Evolutionary conservation across 257 asterid species (phyloP).

Genomic region (Ilex asprella): DNA sequence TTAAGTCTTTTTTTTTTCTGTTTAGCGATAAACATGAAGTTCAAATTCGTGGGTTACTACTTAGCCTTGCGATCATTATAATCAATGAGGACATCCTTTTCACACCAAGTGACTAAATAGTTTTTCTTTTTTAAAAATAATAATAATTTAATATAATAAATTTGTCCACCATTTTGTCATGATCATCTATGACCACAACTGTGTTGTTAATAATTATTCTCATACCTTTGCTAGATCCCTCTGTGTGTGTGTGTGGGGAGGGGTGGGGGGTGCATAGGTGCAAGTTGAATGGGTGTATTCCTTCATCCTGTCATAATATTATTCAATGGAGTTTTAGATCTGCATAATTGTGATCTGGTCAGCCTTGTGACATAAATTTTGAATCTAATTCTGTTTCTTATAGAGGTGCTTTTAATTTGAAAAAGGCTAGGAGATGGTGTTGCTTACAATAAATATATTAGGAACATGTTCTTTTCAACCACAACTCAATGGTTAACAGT

Average conservation of each 20-base stretch:
- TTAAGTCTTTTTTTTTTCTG: no score
- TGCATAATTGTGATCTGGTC: not conserved
- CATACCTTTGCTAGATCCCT: not conserved
- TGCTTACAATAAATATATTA: not conserved
- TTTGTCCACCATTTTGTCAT: conserved; percentile 2
- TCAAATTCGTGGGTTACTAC: no score
- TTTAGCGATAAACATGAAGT: no score
- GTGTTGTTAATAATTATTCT: no score
- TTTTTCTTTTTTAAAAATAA: no score
- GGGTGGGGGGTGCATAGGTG: not conserved
- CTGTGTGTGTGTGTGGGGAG: no score
- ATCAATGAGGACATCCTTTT: no score
- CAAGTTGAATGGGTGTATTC: not conserved
- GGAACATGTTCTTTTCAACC: conserved; percentile 15
- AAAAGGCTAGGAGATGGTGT: no score
- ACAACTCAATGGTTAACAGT: not conserved
- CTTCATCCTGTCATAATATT: not conserved
- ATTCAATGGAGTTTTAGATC: no score
- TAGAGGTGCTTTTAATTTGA: not conserved
- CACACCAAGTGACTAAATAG: no score
- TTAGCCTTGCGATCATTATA: not conserved
- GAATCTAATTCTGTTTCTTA: conserved; percentile 6
- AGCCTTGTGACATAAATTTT: not conserved
- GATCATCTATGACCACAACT: not conserved
- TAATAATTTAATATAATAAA: not conserved